These are phyloP conservation scores for Pascua sp. DNA, from an alignment of 1,284 basidiomycete genomes.

Conservation along the genomic window DNA sequence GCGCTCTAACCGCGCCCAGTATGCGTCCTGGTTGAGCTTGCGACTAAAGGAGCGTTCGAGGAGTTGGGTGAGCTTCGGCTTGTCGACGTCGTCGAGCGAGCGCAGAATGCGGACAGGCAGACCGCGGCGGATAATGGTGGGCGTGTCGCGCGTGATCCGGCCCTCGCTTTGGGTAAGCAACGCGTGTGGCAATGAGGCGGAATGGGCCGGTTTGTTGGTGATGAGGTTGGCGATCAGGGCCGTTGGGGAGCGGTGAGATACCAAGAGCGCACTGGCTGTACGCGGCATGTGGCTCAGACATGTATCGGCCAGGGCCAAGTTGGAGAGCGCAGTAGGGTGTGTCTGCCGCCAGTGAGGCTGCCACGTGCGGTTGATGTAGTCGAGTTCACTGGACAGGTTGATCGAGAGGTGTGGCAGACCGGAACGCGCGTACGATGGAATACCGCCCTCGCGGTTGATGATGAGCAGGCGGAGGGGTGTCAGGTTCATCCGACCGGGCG, in stretches of 20 bases:
- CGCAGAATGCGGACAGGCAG: constrained; percentile 78
- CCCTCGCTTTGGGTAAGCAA: constrained; percentile 74
- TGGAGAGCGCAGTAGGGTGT: constrained; percentile 82
- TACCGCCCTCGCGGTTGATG: constrained; percentile 94
- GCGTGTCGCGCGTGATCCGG: constrained; percentile 81
- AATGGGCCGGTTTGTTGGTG: constrained; percentile 96
- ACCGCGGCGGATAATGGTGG: constrained; percentile 87
- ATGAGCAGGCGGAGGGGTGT: constrained; percentile 93
- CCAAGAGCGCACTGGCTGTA: constrained; percentile 89
- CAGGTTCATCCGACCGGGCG: constrained; percentile 56
- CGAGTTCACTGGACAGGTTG: constrained; percentile 85
- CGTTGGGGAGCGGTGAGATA: constrained; percentile 92
- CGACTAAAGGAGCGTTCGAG: constrained; percentile 84
- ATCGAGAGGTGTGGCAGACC: constrained; percentile 94
- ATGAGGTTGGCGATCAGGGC: constrained; percentile 95
- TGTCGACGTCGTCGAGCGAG: constrained; percentile 63
- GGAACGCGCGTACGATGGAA: constrained; percentile 92
- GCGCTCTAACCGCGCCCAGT: constrained; percentile 71
- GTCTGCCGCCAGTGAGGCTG: constrained; percentile 69
- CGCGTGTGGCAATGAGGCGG: constrained; percentile 89
- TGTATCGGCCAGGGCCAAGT: constrained; percentile 78
- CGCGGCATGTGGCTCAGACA: constrained; percentile 92
- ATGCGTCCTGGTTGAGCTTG: constrained; percentile 67
- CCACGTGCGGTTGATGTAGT: constrained; percentile 84
- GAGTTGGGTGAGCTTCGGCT: constrained; percentile 68